Evolutionary conservation across 2,329 filamentous ascomycete genomes (phyloP).

Genomic region (Apiospora koreana): DNA sequence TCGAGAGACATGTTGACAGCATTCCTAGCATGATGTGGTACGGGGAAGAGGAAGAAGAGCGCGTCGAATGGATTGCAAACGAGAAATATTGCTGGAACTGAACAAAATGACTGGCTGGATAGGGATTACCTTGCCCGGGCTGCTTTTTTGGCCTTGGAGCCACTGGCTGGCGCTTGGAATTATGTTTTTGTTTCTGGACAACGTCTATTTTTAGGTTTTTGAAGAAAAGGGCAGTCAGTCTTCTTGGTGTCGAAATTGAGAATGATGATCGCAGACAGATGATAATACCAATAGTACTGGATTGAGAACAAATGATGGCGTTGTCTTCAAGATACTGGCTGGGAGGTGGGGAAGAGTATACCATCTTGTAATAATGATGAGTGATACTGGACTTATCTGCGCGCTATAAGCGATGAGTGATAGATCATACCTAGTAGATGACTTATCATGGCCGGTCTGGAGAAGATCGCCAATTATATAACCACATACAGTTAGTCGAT

Average conservation of each 20-base stretch:
- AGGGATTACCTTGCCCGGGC: background rate
- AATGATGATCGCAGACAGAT: background rate
- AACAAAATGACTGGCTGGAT: background rate
- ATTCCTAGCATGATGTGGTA: slow-evolving; percentile 76
- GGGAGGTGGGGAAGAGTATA: background rate
- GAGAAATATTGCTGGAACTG: slow-evolving; percentile 72
- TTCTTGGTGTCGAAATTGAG: background rate
- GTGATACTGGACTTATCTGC: background rate
- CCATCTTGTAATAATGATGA: background rate
- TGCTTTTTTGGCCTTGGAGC: background rate
- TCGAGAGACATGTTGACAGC: slow-evolving; percentile 63
- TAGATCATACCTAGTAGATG: background rate
- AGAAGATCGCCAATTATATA: background rate
- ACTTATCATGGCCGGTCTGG: background rate
- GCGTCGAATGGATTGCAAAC: slow-evolving; percentile 72
- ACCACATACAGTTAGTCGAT: background rate
- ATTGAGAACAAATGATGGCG: background rate
- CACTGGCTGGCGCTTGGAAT: background rate
- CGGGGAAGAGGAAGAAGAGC: slow-evolving; percentile 49
- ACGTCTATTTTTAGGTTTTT: background rate
- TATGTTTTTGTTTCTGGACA: background rate
- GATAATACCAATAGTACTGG: background rate
- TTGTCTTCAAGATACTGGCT: background rate
- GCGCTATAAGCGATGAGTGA: background rate
- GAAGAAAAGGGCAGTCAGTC: background rate